phyloP scores from a whole-genome alignment of 2,329 filamentous ascomycete genomes.

The Endothia cerciana region DNA sequence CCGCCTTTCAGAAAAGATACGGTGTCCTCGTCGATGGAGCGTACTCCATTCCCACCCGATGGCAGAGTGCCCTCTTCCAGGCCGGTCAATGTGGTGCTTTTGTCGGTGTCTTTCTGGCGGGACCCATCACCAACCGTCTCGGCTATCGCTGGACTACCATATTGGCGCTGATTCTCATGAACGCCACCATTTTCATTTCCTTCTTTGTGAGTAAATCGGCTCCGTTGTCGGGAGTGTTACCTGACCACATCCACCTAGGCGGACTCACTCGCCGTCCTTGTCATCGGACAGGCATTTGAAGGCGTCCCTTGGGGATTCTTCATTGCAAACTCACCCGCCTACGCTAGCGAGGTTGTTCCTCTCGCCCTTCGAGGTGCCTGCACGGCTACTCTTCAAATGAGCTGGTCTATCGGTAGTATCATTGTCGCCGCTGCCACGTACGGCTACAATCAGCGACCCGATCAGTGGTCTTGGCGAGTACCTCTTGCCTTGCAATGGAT shows the following conservation, averaged over 20 bases:
- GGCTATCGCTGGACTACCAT: slow-evolving; percentile 65
- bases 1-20: slow-evolving; percentile 42
- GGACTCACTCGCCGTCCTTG: slow-evolving; percentile 47
- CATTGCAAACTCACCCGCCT: slow-evolving; percentile 67
- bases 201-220: slow-evolving; percentile 41
- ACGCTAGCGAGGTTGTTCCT: slow-evolving; percentile 64
- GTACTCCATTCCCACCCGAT: slow-evolving; percentile 52
- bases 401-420: slow-evolving; percentile 66
- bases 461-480: slow-evolving; percentile 48
- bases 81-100: slow-evolving; percentile 62
- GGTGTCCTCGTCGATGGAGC: slow-evolving; percentile 38
- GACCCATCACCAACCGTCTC: slow-evolving; percentile 60
- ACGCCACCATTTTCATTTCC: slow-evolving; percentile 59
- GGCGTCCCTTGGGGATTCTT: slow-evolving; percentile 70
- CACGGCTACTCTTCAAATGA: slow-evolving; percentile 68
- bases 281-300: slow-evolving; percentile 61
- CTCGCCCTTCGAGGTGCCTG: slow-evolving; percentile 59
- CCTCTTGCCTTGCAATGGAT: slow-evolving; percentile 63
- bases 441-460: slow-evolving; percentile 47
- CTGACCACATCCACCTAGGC: slow-evolving; percentile 31
- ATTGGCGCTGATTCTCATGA: slow-evolving; percentile 57
- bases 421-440: slow-evolving; percentile 63
- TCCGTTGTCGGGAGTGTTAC: too few species aligned
- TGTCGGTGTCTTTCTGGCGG: slow-evolving; percentile 62
- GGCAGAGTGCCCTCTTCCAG: slow-evolving; percentile 62